A percentile compares a stretch with the other conserved stretches of the same genome.
phyloP scores from a whole-genome alignment of 768 basidiomycete genomes.

The Leccinum truebloodii region DNA sequence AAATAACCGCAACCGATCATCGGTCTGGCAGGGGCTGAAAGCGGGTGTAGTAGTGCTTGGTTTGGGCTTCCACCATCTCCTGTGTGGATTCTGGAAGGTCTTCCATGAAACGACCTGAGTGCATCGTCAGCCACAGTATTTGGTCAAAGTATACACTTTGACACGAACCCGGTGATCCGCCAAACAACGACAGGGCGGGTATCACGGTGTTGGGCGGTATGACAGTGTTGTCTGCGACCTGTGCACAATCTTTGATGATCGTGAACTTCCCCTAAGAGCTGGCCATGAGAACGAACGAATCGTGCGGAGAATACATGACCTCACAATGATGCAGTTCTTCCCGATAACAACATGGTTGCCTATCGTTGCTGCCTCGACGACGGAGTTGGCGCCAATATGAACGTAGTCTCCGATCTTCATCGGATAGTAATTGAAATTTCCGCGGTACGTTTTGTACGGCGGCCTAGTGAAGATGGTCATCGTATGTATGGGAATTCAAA shows the following conservation, averaged over 20 bases:
- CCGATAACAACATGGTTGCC: constrained; percentile 95
- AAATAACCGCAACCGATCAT: constrained; percentile 11
- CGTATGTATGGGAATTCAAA: background rate
- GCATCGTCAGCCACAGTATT: constrained; percentile 5
- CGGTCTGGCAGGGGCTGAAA: constrained; percentile 63
- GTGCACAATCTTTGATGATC: constrained; percentile 94
- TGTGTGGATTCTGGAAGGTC: constrained; percentile 94
- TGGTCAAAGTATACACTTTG: background rate
- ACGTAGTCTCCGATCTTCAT: constrained; percentile 97
- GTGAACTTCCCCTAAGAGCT: constrained; percentile 83
- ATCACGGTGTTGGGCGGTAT: constrained; percentile 92
- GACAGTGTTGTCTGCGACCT: constrained; percentile 86
- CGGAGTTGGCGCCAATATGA: constrained; percentile 83
- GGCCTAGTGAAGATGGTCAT: constrained; percentile 46
- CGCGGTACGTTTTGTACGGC: constrained; percentile 87
- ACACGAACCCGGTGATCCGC: constrained; percentile 82
- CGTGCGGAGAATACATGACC: constrained; percentile 25
- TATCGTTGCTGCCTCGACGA: constrained; percentile 94
- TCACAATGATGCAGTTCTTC: constrained; percentile 90
- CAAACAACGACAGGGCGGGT: constrained; percentile 81
- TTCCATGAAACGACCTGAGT: constrained; percentile 71
- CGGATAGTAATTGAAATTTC: constrained; percentile 95
- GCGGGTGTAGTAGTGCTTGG: constrained; percentile 82
- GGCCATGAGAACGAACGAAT: constrained; percentile 1
- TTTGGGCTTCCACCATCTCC: constrained; percentile 83